Base-by-base conservation (phyloP, 805 yeast species). In the Teunomyces atbi region DNA sequence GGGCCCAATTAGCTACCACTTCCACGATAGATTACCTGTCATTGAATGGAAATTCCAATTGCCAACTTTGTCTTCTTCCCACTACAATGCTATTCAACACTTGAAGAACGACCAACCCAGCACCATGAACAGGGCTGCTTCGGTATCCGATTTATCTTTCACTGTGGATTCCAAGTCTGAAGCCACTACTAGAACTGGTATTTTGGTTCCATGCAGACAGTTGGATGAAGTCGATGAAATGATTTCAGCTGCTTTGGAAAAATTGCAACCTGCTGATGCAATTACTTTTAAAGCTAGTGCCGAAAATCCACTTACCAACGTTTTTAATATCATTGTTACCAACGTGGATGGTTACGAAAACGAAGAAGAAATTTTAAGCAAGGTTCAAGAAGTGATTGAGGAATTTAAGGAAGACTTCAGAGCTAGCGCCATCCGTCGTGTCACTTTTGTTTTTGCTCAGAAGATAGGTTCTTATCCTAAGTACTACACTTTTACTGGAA, bases 401-500 rank as follows among this genome's bases (percentile, higher is more conserved):
- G 88, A 86, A 42, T 77, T 79, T 62, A 81, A 77, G 55, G 86
- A 83, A 29, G 95, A 87, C 37, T 77, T 94, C 51, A 70, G 73
- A 46, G 77, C 79, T 16, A 83, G 89, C 50, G 80, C 84, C 41
- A 79, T 95, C 50, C 92, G 99, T 73, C 91, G 99, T 76, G 78
- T 94, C 47, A 88, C 99, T 1, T 89, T 94, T 69, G 87, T 90
- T 49, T 76, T 94, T 56, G 96, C 96, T 50, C 82, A 83, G 64
- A 79, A 77, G 45, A 83, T 82, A 59, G 98, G 98, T 53, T 66
- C 86, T 42, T 91, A 92, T 69, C 99, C 99, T 58, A 88, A 86
- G 68, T 94, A 92, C 76, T 94, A 84, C 75, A 94, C 98, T 32
- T 94, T 89, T 80, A 88, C 87, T 61, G 96, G 92, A 51, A 96